Conservation (phyloP, 1,284 basidiomycete species). For the Trichosporon coremiiforme region DNA sequence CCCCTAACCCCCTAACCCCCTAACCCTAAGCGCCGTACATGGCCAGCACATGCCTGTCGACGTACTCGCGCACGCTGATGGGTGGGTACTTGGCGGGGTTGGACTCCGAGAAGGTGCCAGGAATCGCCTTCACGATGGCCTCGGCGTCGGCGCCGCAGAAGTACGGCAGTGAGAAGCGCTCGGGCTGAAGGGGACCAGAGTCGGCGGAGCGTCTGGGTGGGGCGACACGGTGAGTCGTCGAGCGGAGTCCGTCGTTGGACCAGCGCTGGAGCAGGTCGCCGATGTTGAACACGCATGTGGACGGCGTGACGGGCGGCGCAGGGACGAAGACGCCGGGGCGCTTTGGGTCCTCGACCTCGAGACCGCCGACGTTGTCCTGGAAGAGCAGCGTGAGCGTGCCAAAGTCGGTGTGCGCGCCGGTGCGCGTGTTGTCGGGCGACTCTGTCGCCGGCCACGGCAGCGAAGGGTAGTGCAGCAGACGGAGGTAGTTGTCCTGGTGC, state of each 20-base stretch:
- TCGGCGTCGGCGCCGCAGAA: constrained; percentile 59
- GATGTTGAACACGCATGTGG: constrained; percentile 65
- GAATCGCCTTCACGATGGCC: constrained; percentile 61
- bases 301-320: constrained; percentile 59
- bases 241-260: constrained; percentile 65
- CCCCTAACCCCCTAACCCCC: too few species aligned
- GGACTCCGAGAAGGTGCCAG: constrained; percentile 60
- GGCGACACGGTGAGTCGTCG: constrained; percentile 65
- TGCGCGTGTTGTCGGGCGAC: constrained; percentile 59
- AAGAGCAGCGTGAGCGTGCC: constrained; percentile 64
- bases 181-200: constrained; percentile 57
- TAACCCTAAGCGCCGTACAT: constrained; percentile 30
- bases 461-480: constrained; percentile 61
- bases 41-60: constrained; percentile 42
- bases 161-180: constrained; percentile 65
- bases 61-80: constrained; percentile 59
- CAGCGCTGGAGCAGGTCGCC: constrained; percentile 67
- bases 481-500: constrained; percentile 63
- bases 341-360: constrained; percentile 65
- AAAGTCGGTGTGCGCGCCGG: constrained; percentile 61
- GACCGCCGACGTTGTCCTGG: constrained; percentile 65
- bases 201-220: constrained; percentile 55
- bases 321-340: constrained; percentile 60
- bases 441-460: constrained; percentile 49
- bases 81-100: constrained; percentile 59